phyloP scores from a whole-genome alignment of 176 grass and related monocot genomes.

The Zizania latifolia region DNA sequence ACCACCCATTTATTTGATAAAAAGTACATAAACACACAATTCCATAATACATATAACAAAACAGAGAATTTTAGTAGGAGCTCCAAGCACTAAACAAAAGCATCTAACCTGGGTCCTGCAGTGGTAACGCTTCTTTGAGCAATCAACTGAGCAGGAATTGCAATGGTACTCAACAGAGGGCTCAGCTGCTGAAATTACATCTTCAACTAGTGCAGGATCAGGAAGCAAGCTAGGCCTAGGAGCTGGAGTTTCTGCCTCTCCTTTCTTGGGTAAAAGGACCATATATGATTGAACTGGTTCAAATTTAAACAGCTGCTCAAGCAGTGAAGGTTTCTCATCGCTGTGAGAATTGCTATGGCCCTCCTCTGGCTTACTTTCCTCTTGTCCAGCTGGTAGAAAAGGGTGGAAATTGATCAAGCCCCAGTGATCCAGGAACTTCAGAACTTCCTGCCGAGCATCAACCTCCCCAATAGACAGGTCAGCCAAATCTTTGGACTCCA shows the following conservation, averaged over 20 bases:
- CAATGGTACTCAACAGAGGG: conserved; percentile 86
- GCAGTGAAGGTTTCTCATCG: conserved; percentile 17
- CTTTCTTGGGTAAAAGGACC: conserved; percentile 35
- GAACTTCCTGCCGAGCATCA: conserved; percentile 46
- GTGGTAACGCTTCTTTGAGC: conserved; percentile 70
- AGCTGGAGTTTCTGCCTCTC: conserved; percentile 29
- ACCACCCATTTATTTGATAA: neutral
- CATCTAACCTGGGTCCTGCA: conserved; percentile 65
- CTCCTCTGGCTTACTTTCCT: conserved; percentile 28
- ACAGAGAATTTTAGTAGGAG: neutral
- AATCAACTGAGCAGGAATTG: conserved; percentile 86
- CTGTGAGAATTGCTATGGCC: conserved; percentile 22
- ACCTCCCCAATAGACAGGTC: conserved; percentile 49
- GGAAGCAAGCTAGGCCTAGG: conserved; percentile 25
- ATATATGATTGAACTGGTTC: conserved; percentile 50
- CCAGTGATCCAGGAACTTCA: conserved; percentile 76
- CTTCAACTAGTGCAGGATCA: conserved; percentile 41
- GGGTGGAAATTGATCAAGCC: conserved; percentile 84
- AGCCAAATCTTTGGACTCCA: conserved; percentile 62
- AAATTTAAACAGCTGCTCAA: conserved; percentile 72
- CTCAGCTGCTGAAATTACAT: conserved; percentile 24
- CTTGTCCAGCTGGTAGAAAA: conserved; percentile 35
- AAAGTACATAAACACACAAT: neutral
- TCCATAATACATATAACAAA: conserved; percentile 1
- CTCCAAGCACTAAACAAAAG: conserved; percentile 17